Base-by-base conservation (phyloP, 2,329 filamentous ascomycete species). In the Colletotrichum sidae region DNA sequence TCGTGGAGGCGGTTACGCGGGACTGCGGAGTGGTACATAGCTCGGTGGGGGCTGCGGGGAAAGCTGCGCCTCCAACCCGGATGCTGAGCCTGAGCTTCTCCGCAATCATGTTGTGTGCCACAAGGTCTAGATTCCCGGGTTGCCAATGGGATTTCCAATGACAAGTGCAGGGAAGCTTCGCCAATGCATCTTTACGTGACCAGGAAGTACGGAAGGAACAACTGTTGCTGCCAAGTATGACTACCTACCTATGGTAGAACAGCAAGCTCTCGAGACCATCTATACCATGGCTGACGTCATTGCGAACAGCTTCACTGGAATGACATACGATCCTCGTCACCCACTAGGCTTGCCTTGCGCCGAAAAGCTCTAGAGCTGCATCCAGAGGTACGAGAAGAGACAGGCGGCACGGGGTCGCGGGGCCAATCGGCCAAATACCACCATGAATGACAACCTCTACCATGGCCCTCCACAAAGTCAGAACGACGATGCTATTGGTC, bases 271-370 rank as follows among this genome's bases (percentile, higher is more conserved):
- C 25, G 25, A 25, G 25, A 25, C 4, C 3, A 42, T 53, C n/a
- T 37, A 25, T 12, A 33, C 15, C 52, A 10, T 52, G 49, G 47
- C 58, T 65, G 63, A 65, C 63, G 63, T 65, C 63, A 65, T 47
- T 33, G 11, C 44, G 45, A 38, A 52, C 42, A 33, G 46, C 34
- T 55, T 34, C 11, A 53, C 46, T 41, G 52, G 25, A 35, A 62
- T 65, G 63, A 65, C 63, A 65, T 61, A 53, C 47, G 15, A 53
- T 8, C 11, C 44, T n/a, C 52, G 59, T 65, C 63, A 65, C 58
- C 47, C 51, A 62, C 39, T 42, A 51, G 33, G 41, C 44, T 39
- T 44, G 17, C 17, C 38, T 42, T 17, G 25, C 25, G 25, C 25
- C 4, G 25, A 33, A 50, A 35, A 6, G 11, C 50, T 59, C 49